Evolutionary conservation across 2,329 filamentous ascomycete genomes (phyloP).

Genomic region (Colletotrichum brevisporum): DNA sequence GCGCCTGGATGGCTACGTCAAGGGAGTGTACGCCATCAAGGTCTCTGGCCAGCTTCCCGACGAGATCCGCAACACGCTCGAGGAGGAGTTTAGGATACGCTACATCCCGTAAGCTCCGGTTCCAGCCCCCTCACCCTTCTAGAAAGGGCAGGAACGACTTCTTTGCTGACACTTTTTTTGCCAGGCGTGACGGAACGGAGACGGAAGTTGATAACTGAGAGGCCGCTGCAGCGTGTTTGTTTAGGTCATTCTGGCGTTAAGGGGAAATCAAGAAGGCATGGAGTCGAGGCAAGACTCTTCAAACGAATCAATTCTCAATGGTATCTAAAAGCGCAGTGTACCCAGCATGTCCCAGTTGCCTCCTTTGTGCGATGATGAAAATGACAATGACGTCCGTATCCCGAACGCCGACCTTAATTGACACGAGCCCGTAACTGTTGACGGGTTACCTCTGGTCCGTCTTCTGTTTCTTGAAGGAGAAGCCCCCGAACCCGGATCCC

Average conservation of each 20-base stretch:
- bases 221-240: neutral
- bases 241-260: constrained; percentile 48
- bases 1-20: constrained; percentile 88
- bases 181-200: constrained; percentile 70
- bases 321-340: constrained; percentile 46
- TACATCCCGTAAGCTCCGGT: constrained; percentile 73
- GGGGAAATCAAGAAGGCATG: constrained; percentile 24
- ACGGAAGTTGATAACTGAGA: constrained; percentile 61
- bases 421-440: neutral
- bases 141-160: neutral
- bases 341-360: neutral
- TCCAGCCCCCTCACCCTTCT: neutral
- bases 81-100: constrained; percentile 74
- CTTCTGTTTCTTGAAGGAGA: constrained; percentile 67
- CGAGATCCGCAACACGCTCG: constrained; percentile 72
- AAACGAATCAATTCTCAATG: constrained; percentile 42
- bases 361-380: neutral
- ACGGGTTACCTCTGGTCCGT: constrained; percentile 41
- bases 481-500: constrained; percentile 59
- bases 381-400: constrained; percentile 5
- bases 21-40: constrained; percentile 94
- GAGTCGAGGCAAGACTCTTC: constrained; percentile 34
- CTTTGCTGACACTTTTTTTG: constrained; percentile 29
- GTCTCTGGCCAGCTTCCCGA: constrained; percentile 86
- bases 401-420: constrained; percentile 25